Base-by-base conservation (phyloP, 352 stramenopile species). In the Elongisporangium senticosum region DNA sequence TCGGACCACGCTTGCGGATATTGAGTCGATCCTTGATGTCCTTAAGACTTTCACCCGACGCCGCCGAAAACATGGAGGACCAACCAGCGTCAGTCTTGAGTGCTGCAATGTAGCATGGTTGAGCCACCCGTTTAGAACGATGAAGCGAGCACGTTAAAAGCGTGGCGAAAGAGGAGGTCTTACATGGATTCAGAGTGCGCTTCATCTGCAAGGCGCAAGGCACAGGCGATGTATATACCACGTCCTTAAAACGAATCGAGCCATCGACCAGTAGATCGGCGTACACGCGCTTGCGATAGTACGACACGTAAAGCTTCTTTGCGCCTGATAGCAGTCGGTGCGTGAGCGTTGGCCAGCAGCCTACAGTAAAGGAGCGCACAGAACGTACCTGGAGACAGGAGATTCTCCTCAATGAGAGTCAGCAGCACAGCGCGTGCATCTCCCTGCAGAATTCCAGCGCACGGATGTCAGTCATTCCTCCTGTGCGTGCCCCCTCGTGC, bases 271-370 rank as follows among this genome's bases (percentile, higher is more conserved):
- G 67, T 49, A 92, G 64, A 51, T 92, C 83, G 1, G 83, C 83
- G 68, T 87, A 90, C 53, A 89, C 74, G 56, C 79, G 79, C 59
- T 88, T 87, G 49, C 82, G 82, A 62, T 92, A 92, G 68, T 92
- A 92, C 37, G 77, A 90, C 65, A 92, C 76, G 57, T 83, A 92
- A 49, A 92, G 74, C 61, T 85, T 86, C 71, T 87, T 87, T 53
- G 65, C 49, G 10, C 82, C 78, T 86, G 50, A 26, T 51, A 56
- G 15, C 26, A 47, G 49, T 26, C 5, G 23, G 23, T 22, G 3
- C 7, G 23, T 22, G 33, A 43, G 33, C 33, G 13, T 17, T 43
- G 33, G 33, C 33, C 33, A 43, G 33, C 33, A 43, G 33, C 33
- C 33, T 2, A 43, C 1, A 24, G 3, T 17, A 26, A 52, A 22